Evolutionary conservation across 352 stramenopile genomes (phyloP).

Genomic region (Globisporangium irregulare): DNA sequence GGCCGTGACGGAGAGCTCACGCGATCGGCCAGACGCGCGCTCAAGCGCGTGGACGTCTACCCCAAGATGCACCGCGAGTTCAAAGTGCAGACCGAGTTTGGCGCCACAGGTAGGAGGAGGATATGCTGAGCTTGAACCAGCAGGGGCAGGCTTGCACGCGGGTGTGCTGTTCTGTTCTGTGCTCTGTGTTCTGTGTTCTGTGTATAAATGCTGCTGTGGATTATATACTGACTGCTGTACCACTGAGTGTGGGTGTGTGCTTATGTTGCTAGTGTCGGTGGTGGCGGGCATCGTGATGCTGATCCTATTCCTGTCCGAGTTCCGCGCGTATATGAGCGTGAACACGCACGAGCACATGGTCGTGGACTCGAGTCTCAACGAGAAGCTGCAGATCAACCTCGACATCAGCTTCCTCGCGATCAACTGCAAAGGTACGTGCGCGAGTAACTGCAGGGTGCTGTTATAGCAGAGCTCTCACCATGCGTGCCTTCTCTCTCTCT

Average conservation of each 20-base stretch:
- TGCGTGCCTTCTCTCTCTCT: not conserved
- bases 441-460: not conserved
- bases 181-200: not conserved
- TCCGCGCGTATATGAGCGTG: conserved; percentile 75
- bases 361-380: conserved; percentile 94
- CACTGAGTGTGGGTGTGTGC: not conserved
- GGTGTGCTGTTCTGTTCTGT: not conserved
- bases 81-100: conserved; percentile 92
- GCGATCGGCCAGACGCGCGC: conserved; percentile 48
- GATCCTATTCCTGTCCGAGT: conserved; percentile 91
- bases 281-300: conserved; percentile 84
- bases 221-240: not conserved
- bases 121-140: too few species aligned
- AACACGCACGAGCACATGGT: conserved; percentile 92
- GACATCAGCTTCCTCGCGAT: conserved; percentile 98
- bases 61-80: conserved; percentile 96
- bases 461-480: not conserved
- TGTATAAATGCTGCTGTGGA: not conserved
- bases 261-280: conserved; percentile 62
- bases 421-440: conserved; percentile 79
- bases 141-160: too few species aligned
- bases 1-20: conserved; percentile 36
- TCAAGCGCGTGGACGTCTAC: conserved; percentile 91
- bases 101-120: conserved; percentile 51
- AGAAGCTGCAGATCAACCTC: conserved; percentile 96